Conservation (phyloP, 805 yeast genomes). For the Lachancea dasiensis region DNA sequence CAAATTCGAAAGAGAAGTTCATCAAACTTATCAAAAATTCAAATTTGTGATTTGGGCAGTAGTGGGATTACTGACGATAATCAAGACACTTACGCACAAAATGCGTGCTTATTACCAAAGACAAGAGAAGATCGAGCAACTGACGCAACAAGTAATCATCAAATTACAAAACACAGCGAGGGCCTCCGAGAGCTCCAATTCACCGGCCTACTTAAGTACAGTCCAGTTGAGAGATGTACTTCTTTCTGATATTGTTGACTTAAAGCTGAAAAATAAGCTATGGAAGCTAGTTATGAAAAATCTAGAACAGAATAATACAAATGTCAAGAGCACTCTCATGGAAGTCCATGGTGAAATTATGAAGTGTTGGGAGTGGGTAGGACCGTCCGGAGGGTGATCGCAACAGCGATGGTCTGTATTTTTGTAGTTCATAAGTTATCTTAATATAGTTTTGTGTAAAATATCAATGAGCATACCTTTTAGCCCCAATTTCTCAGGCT, state of each 20-base stretch:
- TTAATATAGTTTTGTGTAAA: slow-evolving; percentile 3
- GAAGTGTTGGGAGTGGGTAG: slow-evolving; percentile 85
- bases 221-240: slow-evolving; percentile 68
- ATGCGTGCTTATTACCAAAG: slow-evolving; percentile 35
- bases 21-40: slow-evolving; percentile 33
- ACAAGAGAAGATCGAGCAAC: slow-evolving; percentile 38
- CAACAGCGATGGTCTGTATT: neutral
- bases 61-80: slow-evolving; percentile 11
- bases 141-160: slow-evolving; percentile 43
- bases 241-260: slow-evolving; percentile 32
- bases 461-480: neutral
- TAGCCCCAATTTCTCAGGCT: no score
- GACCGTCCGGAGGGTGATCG: slow-evolving; percentile 25
- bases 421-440: neutral
- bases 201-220: slow-evolving; percentile 49
- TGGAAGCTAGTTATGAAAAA: slow-evolving; percentile 55
- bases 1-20: slow-evolving; percentile 47
- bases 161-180: slow-evolving; percentile 45
- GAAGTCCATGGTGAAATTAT: slow-evolving; percentile 85
- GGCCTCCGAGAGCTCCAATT: slow-evolving; percentile 26
- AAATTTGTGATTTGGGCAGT: slow-evolving; percentile 17
- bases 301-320: slow-evolving; percentile 56
- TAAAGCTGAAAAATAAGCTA: slow-evolving; percentile 36
- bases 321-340: slow-evolving; percentile 52
- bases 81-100: slow-evolving; percentile 32